Evolutionary conservation across 495 filamentous ascomycete species (phyloP).

Genomic region (Penicillium soppii): DNA sequence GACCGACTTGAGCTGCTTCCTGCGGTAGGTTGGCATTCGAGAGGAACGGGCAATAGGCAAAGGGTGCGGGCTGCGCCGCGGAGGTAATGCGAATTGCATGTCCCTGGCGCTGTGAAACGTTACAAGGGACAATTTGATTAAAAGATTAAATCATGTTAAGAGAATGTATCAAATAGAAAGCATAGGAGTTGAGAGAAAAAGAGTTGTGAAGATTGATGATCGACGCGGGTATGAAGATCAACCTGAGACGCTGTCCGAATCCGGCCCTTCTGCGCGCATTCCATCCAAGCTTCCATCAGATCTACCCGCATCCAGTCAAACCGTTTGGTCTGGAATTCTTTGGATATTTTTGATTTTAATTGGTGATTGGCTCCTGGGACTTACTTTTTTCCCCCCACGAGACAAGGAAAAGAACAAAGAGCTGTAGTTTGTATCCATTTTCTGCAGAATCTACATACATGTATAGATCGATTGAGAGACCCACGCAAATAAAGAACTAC

Average conservation of each 20-base stretch:
- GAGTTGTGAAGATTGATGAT: conserved; percentile 3
- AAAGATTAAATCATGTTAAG: conserved; percentile 21
- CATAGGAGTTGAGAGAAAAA: neutral
- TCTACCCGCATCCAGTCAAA: conserved; percentile 1
- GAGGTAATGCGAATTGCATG: conserved; percentile 93
- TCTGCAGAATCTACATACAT: too few species aligned
- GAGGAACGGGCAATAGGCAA: conserved; percentile 60
- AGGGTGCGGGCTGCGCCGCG: conserved; percentile 74
- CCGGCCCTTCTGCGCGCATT: conserved; percentile 1
- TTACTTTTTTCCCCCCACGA: too few species aligned
- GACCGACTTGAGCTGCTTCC: conserved; percentile 64
- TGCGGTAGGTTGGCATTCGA: conserved; percentile 60
- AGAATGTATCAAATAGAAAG: neutral
- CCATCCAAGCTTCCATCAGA: neutral
- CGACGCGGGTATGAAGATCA: conserved; percentile 7
- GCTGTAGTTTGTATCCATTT: too few species aligned
- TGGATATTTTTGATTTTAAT: neutral
- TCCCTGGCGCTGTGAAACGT: conserved; percentile 23
- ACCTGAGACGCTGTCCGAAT: conserved; percentile 1
- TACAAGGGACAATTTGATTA: neutral
- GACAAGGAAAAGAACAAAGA: too few species aligned
- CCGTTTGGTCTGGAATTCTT: neutral
- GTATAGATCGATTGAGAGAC: too few species aligned
- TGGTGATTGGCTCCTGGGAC: neutral
- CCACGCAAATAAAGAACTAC: too few species aligned